Percentiles rank a stretch among this genome's conserved stretches.
These are phyloP conservation scores for Telfairia occidentalis DNA, from an alignment of 331 rosid species.

Conservation along the genomic window DNA sequence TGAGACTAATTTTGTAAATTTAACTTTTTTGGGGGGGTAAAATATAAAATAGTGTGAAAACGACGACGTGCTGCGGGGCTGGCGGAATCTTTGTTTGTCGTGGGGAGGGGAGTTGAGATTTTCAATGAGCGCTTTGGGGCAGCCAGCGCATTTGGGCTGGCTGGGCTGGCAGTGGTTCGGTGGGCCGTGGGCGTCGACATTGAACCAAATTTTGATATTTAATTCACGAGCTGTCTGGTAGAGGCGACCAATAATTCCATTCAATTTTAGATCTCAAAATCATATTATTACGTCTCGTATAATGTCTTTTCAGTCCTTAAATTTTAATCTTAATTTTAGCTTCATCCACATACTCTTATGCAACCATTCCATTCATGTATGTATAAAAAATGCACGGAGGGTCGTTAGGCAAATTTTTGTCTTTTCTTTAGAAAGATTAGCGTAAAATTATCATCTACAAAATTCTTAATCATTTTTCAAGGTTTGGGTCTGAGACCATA, in stretches of 20 bases:
- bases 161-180: background rate
- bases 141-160: slow-evolving; percentile 9
- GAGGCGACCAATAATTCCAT: background rate
- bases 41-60: background rate
- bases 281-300: no score
- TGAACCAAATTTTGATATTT: background rate
- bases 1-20: background rate
- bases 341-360: no score
- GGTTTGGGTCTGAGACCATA: no score
- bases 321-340: no score
- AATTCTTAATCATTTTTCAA: no score
- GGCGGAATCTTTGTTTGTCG: slow-evolving; percentile 8
- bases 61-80: slow-evolving; percentile 1
- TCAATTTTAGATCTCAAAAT: background rate
- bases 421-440: no score
- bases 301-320: no score
- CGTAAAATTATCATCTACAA: no score
- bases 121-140: background rate
- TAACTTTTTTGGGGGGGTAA: no score
- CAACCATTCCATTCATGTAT: no score
- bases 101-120: background rate
- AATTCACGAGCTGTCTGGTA: background rate
- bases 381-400: no score
- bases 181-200: background rate
- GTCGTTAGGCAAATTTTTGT: no score